Percentiles rank a stretch among this genome's conserved stretches.
These are phyloP conservation scores for Aspergillaceae sp. DNA, from an alignment of 2,329 filamentous ascomycete genomes.

Conservation along the genomic window DNA sequence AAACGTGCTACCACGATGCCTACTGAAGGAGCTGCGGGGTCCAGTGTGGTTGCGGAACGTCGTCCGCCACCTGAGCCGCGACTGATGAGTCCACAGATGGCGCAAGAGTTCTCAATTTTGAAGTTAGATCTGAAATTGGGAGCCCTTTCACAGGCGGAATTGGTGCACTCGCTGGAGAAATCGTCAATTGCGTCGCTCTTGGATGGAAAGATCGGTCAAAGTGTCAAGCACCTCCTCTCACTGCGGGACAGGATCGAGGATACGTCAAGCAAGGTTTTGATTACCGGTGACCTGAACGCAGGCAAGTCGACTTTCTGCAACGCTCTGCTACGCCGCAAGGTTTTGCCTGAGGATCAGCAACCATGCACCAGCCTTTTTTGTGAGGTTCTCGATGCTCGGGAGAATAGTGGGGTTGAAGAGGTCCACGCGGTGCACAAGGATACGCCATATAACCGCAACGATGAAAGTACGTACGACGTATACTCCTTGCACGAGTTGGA, in stretches of 20 bases:
- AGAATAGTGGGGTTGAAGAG: slow-evolving; percentile 86
- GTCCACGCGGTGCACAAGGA: slow-evolving; percentile 90
- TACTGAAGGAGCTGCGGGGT: slow-evolving; percentile 57
- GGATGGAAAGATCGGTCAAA: slow-evolving; percentile 89
- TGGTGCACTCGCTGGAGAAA: slow-evolving; percentile 93
- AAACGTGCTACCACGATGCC: slow-evolving; percentile 66
- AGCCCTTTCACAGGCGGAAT: slow-evolving; percentile 71
- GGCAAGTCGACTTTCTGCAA: slow-evolving; percentile 99
- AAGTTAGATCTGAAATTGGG: slow-evolving; percentile 93
- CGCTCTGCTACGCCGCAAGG: slow-evolving; percentile 82
- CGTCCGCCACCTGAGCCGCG: slow-evolving; percentile 62
- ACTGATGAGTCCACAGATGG: slow-evolving; percentile 82
- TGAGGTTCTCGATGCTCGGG: slow-evolving; percentile 84
- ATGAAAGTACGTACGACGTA: slow-evolving; percentile 90
- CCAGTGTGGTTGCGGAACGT: slow-evolving; percentile 60
- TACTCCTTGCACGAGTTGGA: slow-evolving; percentile 72
- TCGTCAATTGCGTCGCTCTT: slow-evolving; percentile 79
- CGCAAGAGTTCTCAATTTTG: slow-evolving; percentile 89
- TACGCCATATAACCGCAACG: slow-evolving; percentile 69
- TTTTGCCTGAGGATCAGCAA: slow-evolving; percentile 93
- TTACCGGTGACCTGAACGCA: slow-evolving; percentile 92
- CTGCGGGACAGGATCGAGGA: slow-evolving; percentile 93
- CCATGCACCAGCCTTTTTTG: slow-evolving; percentile 98
- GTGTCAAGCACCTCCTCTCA: slow-evolving; percentile 78
- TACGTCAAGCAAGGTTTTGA: slow-evolving; percentile 89